These are phyloP conservation scores for Fusarium chuoi DNA, from an alignment of 2,329 filamentous ascomycete genomes.

Conservation along the genomic window DNA sequence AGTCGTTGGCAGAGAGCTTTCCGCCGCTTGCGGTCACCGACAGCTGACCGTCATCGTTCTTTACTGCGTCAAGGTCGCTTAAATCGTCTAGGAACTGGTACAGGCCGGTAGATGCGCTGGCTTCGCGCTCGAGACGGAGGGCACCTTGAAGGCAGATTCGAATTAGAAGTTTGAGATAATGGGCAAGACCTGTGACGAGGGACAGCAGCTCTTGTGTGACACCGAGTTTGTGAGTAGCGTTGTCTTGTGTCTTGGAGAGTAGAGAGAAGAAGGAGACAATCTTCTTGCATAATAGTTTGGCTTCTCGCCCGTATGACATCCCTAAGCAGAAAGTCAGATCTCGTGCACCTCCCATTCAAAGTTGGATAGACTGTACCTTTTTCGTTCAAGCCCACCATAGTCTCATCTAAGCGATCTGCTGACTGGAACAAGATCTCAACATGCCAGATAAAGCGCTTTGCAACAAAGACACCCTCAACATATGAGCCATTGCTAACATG, in stretches of 20 bases:
- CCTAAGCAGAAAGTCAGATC: conserved; percentile 58
- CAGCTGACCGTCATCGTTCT: conserved; percentile 74
- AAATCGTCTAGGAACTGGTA: conserved; percentile 87
- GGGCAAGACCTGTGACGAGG: conserved; percentile 92
- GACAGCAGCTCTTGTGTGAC: conserved; percentile 99
- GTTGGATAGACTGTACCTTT: conserved; percentile 69
- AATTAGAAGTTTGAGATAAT: conserved; percentile 97
- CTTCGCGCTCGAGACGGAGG: conserved; percentile 89
- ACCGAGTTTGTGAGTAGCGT: conserved; percentile 87
- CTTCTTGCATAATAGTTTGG: conserved; percentile 99
- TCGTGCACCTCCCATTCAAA: not conserved
- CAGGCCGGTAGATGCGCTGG: conserved; percentile 76
- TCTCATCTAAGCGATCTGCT: conserved; percentile 83
- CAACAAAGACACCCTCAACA: conserved; percentile 92
- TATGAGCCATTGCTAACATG: conserved; percentile 99
- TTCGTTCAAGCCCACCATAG: conserved; percentile 74
- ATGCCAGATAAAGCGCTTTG: conserved; percentile 95
- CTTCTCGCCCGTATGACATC: conserved; percentile 90
- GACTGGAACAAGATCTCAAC: conserved; percentile 92
- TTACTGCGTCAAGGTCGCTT: conserved; percentile 80
- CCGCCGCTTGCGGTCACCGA: conserved; percentile 74
- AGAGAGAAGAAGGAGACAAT: conserved; percentile 98
- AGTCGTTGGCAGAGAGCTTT: conserved; percentile 76
- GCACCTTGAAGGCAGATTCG: conserved; percentile 95
- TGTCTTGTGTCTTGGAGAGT: conserved; percentile 93